These are phyloP conservation scores for Crucihimalaya himalaica DNA, from an alignment of 345 rosid genomes.

Conservation along the genomic window DNA sequence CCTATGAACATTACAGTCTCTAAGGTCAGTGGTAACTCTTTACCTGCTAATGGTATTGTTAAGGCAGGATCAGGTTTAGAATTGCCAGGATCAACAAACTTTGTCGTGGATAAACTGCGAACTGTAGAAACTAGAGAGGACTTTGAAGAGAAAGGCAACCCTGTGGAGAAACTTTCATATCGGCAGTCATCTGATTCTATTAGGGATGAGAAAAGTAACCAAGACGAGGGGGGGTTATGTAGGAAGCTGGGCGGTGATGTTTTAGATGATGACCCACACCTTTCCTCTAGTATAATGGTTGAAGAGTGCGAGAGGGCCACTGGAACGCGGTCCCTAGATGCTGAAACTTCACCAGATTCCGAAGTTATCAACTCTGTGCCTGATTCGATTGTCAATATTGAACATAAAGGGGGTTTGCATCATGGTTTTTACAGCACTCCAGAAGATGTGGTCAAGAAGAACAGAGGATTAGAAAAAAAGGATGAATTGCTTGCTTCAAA, in stretches of 20 bases:
- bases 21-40: slow-evolving; percentile 44
- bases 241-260: slow-evolving; percentile 51
- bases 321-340: slow-evolving; percentile 53
- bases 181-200: slow-evolving; percentile 38
- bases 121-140: slow-evolving; percentile 39
- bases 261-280: slow-evolving; percentile 38
- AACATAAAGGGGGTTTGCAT: slow-evolving; percentile 46
- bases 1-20: slow-evolving; percentile 44
- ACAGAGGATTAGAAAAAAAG: slow-evolving; percentile 60
- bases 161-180: slow-evolving; percentile 34
- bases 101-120: slow-evolving; percentile 40
- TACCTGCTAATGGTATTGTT: slow-evolving; percentile 38
- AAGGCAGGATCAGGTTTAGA: slow-evolving; percentile 39
- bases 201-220: slow-evolving; percentile 42
- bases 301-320: slow-evolving; percentile 44
- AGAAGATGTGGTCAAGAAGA: slow-evolving; percentile 35
- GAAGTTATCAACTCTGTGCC: slow-evolving; percentile 82
- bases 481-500: slow-evolving; percentile 34
- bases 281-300: slow-evolving; percentile 43
- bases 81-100: slow-evolving; percentile 34
- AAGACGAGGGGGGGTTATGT: slow-evolving; percentile 37
- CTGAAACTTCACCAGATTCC: slow-evolving; percentile 99
- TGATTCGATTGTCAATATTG: slow-evolving; percentile 51
- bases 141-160: slow-evolving; percentile 35
- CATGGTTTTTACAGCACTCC: slow-evolving; percentile 46